Conservation (phyloP, 257 asterid genomes). For the Penstemon davidsonii region DNA sequence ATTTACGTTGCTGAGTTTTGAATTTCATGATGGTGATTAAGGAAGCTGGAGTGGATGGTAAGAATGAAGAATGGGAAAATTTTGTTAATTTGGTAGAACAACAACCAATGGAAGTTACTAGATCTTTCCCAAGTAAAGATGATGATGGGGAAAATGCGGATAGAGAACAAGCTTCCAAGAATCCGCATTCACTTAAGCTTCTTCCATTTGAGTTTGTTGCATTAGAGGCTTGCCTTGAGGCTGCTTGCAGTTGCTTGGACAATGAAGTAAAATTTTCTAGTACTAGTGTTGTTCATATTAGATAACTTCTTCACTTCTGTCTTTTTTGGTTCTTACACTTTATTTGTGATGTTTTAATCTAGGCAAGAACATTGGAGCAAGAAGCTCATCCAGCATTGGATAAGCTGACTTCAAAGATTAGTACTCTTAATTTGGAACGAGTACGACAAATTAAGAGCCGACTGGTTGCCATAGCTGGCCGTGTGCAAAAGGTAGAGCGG, state of each 20-base stretch:
- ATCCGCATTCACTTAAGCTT: slow-evolving; percentile 54
- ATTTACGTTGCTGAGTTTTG: slow-evolving; percentile 11
- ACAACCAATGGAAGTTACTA: slow-evolving; percentile 33
- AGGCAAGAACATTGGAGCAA: slow-evolving; percentile 94
- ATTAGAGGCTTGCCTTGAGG: slow-evolving; percentile 85
- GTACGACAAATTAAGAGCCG: slow-evolving; percentile 96
- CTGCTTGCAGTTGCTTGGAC: slow-evolving; percentile 86
- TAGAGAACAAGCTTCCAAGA: slow-evolving; percentile 42
- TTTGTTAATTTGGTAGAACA: slow-evolving; percentile 55
- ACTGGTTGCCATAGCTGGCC: slow-evolving; percentile 92
- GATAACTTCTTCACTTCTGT: background rate
- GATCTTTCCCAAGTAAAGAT: slow-evolving; percentile 32
- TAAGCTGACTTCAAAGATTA: slow-evolving; percentile 84
- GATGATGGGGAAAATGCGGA: slow-evolving; percentile 38
- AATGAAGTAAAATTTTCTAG: slow-evolving; percentile 47
- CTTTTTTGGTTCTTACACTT: too few species aligned
- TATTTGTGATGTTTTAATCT: slow-evolving; percentile 28
- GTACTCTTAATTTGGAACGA: slow-evolving; percentile 95
- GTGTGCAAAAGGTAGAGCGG: slow-evolving; percentile 78
- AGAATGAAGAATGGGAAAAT: slow-evolving; percentile 54
- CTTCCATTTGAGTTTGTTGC: slow-evolving; percentile 93
- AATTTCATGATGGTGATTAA: slow-evolving; percentile 25
- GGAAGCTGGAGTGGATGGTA: slow-evolving; percentile 56
- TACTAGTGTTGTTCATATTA: background rate
- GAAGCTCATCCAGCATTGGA: slow-evolving; percentile 98